Conservation (phyloP, 2,329 filamentous ascomycete genomes). For the Ophidiomyces ophidiicola region DNA sequence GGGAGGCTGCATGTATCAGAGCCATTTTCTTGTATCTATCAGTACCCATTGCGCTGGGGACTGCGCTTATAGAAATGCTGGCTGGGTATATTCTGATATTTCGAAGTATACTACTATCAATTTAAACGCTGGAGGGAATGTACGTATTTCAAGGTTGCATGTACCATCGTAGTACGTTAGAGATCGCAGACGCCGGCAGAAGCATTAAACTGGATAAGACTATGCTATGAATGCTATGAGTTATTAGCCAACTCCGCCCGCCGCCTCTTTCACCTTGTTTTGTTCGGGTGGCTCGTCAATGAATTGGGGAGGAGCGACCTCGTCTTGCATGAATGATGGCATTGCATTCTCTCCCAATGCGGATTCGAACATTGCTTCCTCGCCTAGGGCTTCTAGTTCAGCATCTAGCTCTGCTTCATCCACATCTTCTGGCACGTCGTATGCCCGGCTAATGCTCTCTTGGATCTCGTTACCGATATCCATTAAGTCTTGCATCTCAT, state of each 20-base stretch:
- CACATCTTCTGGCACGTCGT: constrained; percentile 92
- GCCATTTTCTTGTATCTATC: too few species aligned
- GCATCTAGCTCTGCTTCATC: constrained; percentile 94
- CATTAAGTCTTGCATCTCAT: constrained; percentile 97
- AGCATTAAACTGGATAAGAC: too few species aligned
- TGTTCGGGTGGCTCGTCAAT: constrained; percentile 78
- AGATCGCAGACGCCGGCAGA: too few species aligned
- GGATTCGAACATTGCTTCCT: constrained; percentile 81
- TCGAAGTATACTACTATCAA: too few species aligned
- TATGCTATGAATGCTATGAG: neutral
- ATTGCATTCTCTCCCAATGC: constrained; percentile 50
- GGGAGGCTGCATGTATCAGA: too few species aligned
- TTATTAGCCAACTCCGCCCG: constrained; percentile 26
- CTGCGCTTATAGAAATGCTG: too few species aligned
- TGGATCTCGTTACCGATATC: constrained; percentile 98
- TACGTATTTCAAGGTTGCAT: too few species aligned
- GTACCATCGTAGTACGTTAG: too few species aligned
- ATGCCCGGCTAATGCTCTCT: constrained; percentile 78
- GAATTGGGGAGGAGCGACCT: constrained; percentile 69
- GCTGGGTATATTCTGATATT: too few species aligned
- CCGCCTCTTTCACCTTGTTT: constrained; percentile 72
- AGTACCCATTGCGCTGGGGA: too few species aligned
- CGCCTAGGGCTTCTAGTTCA: constrained; percentile 83
- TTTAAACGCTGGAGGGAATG: too few species aligned
- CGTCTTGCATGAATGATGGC: constrained; percentile 81